Evolutionary conservation across 164 flowering plant genomes (phyloP), one percentile per base, ranked within the genome.

Genomic region (Dillenia turbinata): DNA sequence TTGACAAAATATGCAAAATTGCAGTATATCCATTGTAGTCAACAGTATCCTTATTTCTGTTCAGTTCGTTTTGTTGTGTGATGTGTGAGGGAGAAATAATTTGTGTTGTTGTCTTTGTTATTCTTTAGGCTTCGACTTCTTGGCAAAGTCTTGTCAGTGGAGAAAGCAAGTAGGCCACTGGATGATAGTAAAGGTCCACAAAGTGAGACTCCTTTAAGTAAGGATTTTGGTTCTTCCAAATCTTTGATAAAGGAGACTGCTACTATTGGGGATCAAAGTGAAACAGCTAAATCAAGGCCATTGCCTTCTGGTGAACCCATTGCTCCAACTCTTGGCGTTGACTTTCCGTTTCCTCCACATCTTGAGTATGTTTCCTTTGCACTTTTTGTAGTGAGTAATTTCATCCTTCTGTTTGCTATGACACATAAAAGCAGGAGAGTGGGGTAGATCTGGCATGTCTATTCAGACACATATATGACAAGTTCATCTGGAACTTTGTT

Each of bases 271-370:
- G 78, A 66, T 62, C 22, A 51, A 3, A 13, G 47, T 61, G 71
- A 72, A 68, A 74, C 68, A 60, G 52, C 73, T 44, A 76, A 63
- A 58, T 47, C 69, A 19, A 66, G 79, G 15, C 61, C 68, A 26
- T 16, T 54, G 16, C 71, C 67, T 58, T 60, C 57, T 62, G 63
- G 70, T 53, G 92, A 92, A 69, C 92, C 99, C 1, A 89, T 95
- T 68, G 96, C 97, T 70, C 66, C 86, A 44, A 88, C 74, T 64
- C 94, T 92, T 76, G 97, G 99, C 22, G 82, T 95, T 12, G 89
- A 95, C 62, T 90, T 89, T 65, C 92, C 94, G 46, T 95, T 95
- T 83, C 97, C 99, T 69, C 97, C 96, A 55, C 86, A 84, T 64
- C 92, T 95, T 62, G 92, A 92, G 99, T 95, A 82, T 47, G 96